phyloP scores from a whole-genome alignment of 2,329 filamentous ascomycete species.

The Atkinsonella texensis region DNA sequence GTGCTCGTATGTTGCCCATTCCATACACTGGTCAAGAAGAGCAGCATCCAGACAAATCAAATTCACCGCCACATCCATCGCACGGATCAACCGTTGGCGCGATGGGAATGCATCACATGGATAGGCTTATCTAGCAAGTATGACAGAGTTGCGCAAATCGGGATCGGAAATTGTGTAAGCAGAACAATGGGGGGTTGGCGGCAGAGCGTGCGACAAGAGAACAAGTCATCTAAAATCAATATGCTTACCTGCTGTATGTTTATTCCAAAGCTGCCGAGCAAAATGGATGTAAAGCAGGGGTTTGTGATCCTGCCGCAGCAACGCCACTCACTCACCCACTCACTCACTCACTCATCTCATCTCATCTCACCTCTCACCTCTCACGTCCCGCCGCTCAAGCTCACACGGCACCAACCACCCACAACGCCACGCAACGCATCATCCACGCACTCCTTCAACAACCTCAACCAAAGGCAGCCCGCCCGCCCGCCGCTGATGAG shows the following conservation, averaged over 20 bases:
- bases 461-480: background rate
- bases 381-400: background rate
- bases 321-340: slow-evolving; percentile 7
- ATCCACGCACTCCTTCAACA: background rate
- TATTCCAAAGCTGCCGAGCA: too few species aligned
- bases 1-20: too few species aligned
- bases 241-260: too few species aligned
- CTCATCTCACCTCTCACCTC: background rate
- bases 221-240: too few species aligned
- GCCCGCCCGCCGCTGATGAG: background rate
- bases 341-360: slow-evolving; percentile 7
- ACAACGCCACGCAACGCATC: too few species aligned
- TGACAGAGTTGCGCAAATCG: background rate
- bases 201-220: too few species aligned
- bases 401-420: background rate
- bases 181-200: too few species aligned
- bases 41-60: too few species aligned
- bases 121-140: background rate
- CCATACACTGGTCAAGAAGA: too few species aligned
- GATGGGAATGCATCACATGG: background rate
- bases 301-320: background rate
- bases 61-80: too few species aligned
- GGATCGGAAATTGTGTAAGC: background rate
- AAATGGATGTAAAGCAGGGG: background rate
- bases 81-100: too few species aligned